These are phyloP conservation scores for bread wheat (Triticum aestivum) DNA, from an alignment of 176 grass and related monocot genomes.

Conservation along the genomic window DNA sequence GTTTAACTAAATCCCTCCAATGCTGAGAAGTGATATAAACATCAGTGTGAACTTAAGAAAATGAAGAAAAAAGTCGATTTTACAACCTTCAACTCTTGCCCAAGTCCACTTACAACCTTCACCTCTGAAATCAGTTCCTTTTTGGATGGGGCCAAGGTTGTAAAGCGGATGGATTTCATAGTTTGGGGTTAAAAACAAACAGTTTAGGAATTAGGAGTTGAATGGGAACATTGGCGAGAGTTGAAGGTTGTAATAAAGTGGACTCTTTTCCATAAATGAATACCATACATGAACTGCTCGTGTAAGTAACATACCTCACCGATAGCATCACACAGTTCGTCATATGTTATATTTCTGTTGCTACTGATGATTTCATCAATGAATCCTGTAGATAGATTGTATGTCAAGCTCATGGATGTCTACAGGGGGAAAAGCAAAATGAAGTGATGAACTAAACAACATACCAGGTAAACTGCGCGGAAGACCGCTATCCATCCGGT, in stretches of 20 bases:
- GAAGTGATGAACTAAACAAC: conserved; percentile 21
- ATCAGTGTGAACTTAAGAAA: conserved; percentile 8
- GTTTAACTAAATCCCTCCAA: conserved; percentile 68
- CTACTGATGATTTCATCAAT: conserved; percentile 76
- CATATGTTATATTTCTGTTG: conserved; percentile 67
- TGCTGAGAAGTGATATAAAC: conserved; percentile 53
- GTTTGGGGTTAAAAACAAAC: background rate
- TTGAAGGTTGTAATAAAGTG: background rate
- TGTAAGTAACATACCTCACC: conserved; percentile 50
- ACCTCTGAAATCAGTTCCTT: background rate
- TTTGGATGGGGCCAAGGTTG: background rate
- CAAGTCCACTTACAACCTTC: background rate
- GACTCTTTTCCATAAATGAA: background rate
- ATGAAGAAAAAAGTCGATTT: background rate
- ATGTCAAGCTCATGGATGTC: conserved; percentile 11
- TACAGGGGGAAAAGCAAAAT: conserved; percentile 23
- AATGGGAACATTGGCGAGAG: background rate
- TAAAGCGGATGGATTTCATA: conserved; percentile 5
- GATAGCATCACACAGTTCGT: conserved; percentile 66
- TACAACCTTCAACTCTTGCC: background rate
- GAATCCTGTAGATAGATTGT: conserved; percentile 60
- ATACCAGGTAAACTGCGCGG: conserved; percentile 69
- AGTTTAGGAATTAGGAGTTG: background rate
- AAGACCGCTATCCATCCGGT: conserved; percentile 29
- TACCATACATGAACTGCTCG: background rate